phyloP scores from a whole-genome alignment of 2,329 filamentous ascomycete genomes.

The Coniochaeta sp. region DNA sequence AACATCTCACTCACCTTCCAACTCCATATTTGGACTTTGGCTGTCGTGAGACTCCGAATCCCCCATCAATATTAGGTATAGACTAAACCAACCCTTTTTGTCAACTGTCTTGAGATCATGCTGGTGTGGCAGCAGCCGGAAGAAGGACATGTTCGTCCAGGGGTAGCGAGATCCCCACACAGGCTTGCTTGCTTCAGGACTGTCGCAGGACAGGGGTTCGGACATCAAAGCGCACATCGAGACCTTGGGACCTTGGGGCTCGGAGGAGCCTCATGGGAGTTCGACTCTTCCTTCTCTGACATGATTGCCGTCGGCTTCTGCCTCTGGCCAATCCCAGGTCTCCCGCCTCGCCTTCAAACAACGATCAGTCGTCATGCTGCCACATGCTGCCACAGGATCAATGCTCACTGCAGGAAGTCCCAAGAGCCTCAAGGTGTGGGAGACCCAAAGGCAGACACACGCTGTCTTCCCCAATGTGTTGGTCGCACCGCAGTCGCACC shows the following conservation, averaged over 20 bases:
- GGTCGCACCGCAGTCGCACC: no score
- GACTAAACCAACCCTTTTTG: no score
- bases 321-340: conserved; percentile 17
- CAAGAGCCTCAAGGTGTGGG: not conserved
- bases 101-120: no score
- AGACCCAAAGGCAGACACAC: not conserved
- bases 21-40: no score
- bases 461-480: not conserved
- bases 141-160: not conserved
- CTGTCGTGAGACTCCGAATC: no score
- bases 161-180: not conserved
- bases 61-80: no score
- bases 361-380: conserved; percentile 16
- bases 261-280: conserved; percentile 14
- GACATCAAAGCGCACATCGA: conserved; percentile 11
- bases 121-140: no score
- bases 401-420: conserved; percentile 10
- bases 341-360: conserved; percentile 22
- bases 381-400: conserved; percentile 14
- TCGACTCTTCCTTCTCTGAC: conserved; percentile 7
- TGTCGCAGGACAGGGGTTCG: conserved; percentile 37
- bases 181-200: conserved; percentile 33
- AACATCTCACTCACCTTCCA: no score
- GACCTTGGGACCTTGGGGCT: not conserved
- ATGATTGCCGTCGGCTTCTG: conserved; percentile 4